Base-by-base conservation (phyloP, 305 asterid genomes). In the Solanum hybrid region DNA sequence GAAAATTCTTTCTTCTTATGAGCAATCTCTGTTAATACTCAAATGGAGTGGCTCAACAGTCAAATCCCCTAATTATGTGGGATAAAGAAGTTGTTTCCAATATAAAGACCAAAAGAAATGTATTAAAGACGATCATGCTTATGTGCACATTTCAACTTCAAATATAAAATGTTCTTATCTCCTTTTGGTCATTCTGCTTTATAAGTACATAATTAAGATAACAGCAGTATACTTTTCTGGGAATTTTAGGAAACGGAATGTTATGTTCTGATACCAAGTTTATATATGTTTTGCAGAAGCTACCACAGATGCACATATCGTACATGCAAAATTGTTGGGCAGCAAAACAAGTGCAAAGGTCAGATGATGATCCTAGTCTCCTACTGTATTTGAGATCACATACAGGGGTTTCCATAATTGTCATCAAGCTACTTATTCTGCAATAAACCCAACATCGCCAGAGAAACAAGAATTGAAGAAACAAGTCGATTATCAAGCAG, bases 291-390 rank as follows among this genome's bases (percentile, higher is more conserved):
- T 66, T 90, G 92, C 98, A 97, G 98, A 91, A 95, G 98, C 93
- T 96, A 96, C 88, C 96, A 97, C 91, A 91, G 96, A 90, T 96
- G 98, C 73, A 95, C 97, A 2, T 95, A 95, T 87, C 96, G 95
- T 4, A 35, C 27, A 90, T 91, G 20, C 91, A 91, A 84, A 90
- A 93, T 35, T 96, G 99, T 89, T 90, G 95, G 96, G 98, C 99
- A 22, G 95, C 94, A 16, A 97, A 95, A 92, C 95, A 97, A 91
- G 96, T 95, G 72, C 99, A 97, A 82, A 94, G 97, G 90, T 96
- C 97, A 5, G 97, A 96, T 79, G 97, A 95, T n/a, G 99, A 97
- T 87, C 96, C 24, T 56, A 56, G 66, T 56, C 10, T 56, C 66
- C 97, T 29, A 91, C 92, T 22, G 14, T 95, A 27, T 94, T 94